Conservation (phyloP, 768 basidiomycete genomes). For the Pulveroboletus sp. region DNA sequence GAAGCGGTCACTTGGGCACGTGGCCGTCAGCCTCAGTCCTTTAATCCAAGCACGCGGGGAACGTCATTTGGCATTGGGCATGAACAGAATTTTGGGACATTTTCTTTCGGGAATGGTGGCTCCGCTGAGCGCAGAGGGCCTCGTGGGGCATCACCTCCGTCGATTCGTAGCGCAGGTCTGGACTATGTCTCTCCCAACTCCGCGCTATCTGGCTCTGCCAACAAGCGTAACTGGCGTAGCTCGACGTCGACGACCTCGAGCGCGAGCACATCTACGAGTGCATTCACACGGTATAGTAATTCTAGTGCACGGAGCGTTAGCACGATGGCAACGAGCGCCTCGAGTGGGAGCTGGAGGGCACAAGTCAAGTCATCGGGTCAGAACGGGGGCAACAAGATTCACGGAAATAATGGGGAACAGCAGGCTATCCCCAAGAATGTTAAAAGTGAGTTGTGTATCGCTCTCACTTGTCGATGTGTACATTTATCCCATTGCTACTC, state of each 20-base stretch:
- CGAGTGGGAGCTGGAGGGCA: slow-evolving; percentile 68
- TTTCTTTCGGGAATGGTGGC: slow-evolving; percentile 8
- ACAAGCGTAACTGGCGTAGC: slow-evolving; percentile 63
- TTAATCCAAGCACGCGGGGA: slow-evolving; percentile 19
- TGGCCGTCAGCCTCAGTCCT: slow-evolving; percentile 38
- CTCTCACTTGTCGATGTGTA: not conserved
- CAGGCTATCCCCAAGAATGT: slow-evolving; percentile 58
- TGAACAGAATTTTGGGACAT: slow-evolving; percentile 8
- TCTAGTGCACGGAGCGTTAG: slow-evolving; percentile 68
- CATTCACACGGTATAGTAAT: slow-evolving; percentile 74
- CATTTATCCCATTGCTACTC: slow-evolving; percentile 3
- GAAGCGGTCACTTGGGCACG: slow-evolving; percentile 44
- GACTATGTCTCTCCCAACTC: slow-evolving; percentile 54
- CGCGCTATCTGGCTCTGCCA: slow-evolving; percentile 43
- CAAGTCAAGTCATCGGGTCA: slow-evolving; percentile 26
- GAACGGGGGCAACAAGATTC: slow-evolving; percentile 9
- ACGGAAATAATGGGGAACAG: slow-evolving; percentile 21
- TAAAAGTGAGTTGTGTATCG: slow-evolving; percentile 61
- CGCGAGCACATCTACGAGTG: slow-evolving; percentile 62
- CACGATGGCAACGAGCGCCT: slow-evolving; percentile 77
- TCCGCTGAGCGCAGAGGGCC: slow-evolving; percentile 32
- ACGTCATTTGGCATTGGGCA: slow-evolving; percentile 12
- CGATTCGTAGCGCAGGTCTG: slow-evolving; percentile 49
- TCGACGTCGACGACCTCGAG: slow-evolving; percentile 68
- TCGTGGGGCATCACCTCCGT: slow-evolving; percentile 58